Base-by-base conservation (phyloP, 495 filamentous ascomycete species). In the Xylaria scruposa region DNA sequence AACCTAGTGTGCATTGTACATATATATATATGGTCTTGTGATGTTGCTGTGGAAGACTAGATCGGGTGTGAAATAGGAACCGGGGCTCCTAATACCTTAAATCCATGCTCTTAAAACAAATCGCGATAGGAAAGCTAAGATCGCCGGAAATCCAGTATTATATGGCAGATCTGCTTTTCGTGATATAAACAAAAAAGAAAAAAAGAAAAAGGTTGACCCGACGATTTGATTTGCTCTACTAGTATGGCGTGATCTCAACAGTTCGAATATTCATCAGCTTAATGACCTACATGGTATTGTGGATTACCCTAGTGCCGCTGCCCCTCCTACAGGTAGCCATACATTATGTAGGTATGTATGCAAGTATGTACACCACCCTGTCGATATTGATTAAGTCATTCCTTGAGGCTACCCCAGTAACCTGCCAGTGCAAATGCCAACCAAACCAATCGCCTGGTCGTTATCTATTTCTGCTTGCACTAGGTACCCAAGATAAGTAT, bases 241-340 rank as follows among this genome's bases (percentile, higher is more conserved):
- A 8, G 36, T 38, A 31, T 56, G 13, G 26, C 53, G 8, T 56
- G 53, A 56, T 56, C 51, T 54, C 12, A 54, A 54, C 24, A 10
- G 51, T 1, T 56, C 29, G 12, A 31, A 31, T 56, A 24, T 4
- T 3, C 15, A 56, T 56, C 26, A 31, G 4, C 53, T 54, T 60
- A n/a, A n/a, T 5, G 31, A 60, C 31, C 58, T 60, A 38, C 15
- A 21, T 10, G 7, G n/a, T 26, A 36, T 62, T 10, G 60, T 62
- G 60, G 60, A 60, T 36, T 29, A 36, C 54, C 17, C 54, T 17
- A 9, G 29, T 36, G 54, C 29, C 40, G 40, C 21, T 40, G 62
- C 62, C 62, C 63, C 63, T 66, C 63, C 31, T 24, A n/a, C 17
- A 29, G 51, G n/a, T n/a, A n/a, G n/a, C n/a, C 38, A 38, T 8